Evolutionary conservation across 192 early-diverging fungal species (phyloP), one percentile per base, ranked within the genome.

Genomic region (Coemansia umbellata): DNA sequence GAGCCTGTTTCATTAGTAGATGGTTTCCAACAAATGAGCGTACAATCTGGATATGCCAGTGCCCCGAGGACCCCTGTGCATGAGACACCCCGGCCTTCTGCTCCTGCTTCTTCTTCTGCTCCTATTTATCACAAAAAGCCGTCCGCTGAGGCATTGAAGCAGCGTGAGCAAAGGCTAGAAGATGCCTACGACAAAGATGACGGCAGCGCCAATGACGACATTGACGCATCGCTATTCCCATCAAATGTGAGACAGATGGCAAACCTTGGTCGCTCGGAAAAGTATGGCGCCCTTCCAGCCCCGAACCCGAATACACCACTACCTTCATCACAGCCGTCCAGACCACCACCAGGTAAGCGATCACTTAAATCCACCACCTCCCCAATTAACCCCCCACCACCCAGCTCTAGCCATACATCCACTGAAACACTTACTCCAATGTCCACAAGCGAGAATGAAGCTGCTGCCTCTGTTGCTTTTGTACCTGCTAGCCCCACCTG

Each of bases 171-270:
- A 39, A 47, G 45, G 17, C 55, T 66, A 13, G 71, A 74, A 19
- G 43, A 63, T 39, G 71, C 43, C 17, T 74, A 74, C 50, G 71
- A 74, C 55, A 53, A 63, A 1, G 64, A 67, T 47, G 70, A 74
- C 35, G 70, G 70, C 35, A 55, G 32, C 22, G 30, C 63, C 6
- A 60, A 55, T 45, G 48, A 15, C 21, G 70, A 63, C 24, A 50
- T 74, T 13, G 70, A 74, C 19, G 36, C 47, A 36, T 58, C 59
- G 4, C 45, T 74, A 39, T 74, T 74, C 32, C 70, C 70, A 27
- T 30, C 58, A 15, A 66, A 49, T 31, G 37, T 51, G 19, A 28
- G 42, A 11, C 71, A 74, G 52, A 53, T 74, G 13, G 41, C 55
- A n/a, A 44, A 55, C 31, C 63, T 66, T 18, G 53, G 61, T 27